Base-by-base conservation (phyloP, 2,329 filamentous ascomycete species). In the Blumeriella jaapii region DNA sequence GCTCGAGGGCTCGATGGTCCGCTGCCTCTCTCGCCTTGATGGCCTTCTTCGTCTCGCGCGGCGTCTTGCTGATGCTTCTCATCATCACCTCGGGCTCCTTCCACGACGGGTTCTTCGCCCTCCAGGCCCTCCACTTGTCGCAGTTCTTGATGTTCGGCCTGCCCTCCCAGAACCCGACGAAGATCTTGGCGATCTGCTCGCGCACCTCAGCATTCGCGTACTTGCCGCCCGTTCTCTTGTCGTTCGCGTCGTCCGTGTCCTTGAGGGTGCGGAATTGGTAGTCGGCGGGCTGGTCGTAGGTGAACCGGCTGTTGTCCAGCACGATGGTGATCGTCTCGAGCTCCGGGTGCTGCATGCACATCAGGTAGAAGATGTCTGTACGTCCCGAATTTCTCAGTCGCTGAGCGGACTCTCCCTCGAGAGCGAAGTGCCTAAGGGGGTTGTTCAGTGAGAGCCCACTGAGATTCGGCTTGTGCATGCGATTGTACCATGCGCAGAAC, bases 291-390 rank as follows among this genome's bases (percentile, higher is more conserved):
- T 37, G 11, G 15, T 26, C 24, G 2, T 30, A 17, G 8, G 18
- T 17, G 14, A 37, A 41, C 1, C 28, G 31, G 28, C 36, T 40
- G 9, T 33, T 35, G 22, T 42, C 37, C 11, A 40, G 14, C 3
- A 40, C 34, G 13, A 42, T 38, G 5, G 24, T 37, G 31, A 45
- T 38, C 11, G 31, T 33, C 8, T 31, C 12, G 5, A 45, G 17
- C 13, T 20, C 9, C 1, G 34, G 34, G 22, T 36, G 31, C 13
- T 36, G 25, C 22, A 38, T 28, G 12, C 25, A 20, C 18, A 41
- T 11, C 2, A 8, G 11, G 23, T 41, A 34, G 31, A 42, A 23
- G 4, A 40, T 11, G 19, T 30, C 20, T 16, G 27, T 31, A 12
- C 29, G 26, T 6, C 26, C 27, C 4, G 19, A 29, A 13, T 14